Base-by-base conservation (phyloP, 345 rosid genomes). In the Hypericum perforatum region DNA sequence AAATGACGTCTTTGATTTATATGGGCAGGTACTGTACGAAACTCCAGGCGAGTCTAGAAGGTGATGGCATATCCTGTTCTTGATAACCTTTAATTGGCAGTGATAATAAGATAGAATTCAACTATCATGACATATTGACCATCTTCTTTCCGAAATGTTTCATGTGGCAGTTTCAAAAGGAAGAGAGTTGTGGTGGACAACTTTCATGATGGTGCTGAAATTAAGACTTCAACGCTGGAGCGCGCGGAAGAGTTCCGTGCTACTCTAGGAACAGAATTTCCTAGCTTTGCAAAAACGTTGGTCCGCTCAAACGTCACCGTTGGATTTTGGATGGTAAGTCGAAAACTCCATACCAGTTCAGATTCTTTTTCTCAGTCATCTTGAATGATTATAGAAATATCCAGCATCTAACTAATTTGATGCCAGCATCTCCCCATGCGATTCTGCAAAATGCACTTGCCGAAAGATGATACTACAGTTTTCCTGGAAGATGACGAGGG, bases 351-450 rank as follows among this genome's bases (percentile, higher is more conserved):
- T 56, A 37, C 41, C 16, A 61, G 39, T 59, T 61, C 22, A 53
- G 50, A 55, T 43, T 39, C 8, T 22, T 38, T 52, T 39, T n/a
- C 39, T 39, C 16, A 38, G 46, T 12, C 38, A 6, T 51, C 8
- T 16, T 53, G 7, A 36, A 41, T 54, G 39, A 43, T 11, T 49
- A 56, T 16, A 37, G 49, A 37, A 43, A 16, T 61, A 40, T 51
- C 54, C 7, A 36, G 29, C 41, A 8, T 12, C 9, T 39, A 36
- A 36, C 11, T 48, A 66, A 14, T 52, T 39, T 44, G 39, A 29
- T 52, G 44, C 11, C 77, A 76, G 80, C 74, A 72, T 64, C 75
- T 76, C 53, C 78, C 81, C 7, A 70, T 66, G 75, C 61, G 59
- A 52, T 76, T 76, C 64, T 76, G 81, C 74, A 67, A 70, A 64